phyloP scores from a whole-genome alignment of 2,329 filamentous ascomycete species.

The Talaromyces sp. region DNA sequence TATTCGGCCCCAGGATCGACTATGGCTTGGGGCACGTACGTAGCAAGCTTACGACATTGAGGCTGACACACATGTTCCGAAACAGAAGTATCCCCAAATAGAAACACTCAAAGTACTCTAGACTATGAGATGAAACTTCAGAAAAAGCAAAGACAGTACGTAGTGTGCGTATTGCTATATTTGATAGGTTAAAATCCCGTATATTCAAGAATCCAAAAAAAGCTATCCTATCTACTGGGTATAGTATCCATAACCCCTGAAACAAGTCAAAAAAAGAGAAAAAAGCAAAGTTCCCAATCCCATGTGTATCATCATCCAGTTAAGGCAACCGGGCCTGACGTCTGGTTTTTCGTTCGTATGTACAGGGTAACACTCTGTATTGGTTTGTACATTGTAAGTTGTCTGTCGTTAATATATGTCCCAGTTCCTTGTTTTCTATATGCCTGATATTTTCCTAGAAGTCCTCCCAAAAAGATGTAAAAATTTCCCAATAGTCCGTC shows the following conservation, averaged over 20 bases:
- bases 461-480: neutral
- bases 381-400: neutral
- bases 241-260: conserved; percentile 5
- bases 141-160: neutral
- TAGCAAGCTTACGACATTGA: neutral
- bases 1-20: neutral
- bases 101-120: neutral
- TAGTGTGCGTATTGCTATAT: neutral
- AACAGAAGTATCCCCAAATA: neutral
- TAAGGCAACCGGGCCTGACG: conserved; percentile 7
- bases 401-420: neutral
- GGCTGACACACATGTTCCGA: neutral
- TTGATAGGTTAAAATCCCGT: neutral
- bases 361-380: neutral
- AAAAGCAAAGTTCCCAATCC: neutral
- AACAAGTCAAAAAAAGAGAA: neutral
- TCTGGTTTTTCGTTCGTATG: conserved; percentile 6
- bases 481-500: conserved; percentile 3
- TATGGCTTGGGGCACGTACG: neutral
- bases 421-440: neutral
- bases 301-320: conserved; percentile 9
- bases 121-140: neutral
- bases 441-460: conserved; percentile 3
- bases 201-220: neutral
- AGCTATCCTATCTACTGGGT: conserved; percentile 2